Percentiles rank a stretch among this genome's conserved stretches.
These are phyloP conservation scores for Aspergillus chevalieri DNA, from an alignment of 2,329 filamentous ascomycete species.

Conservation along the genomic window DNA sequence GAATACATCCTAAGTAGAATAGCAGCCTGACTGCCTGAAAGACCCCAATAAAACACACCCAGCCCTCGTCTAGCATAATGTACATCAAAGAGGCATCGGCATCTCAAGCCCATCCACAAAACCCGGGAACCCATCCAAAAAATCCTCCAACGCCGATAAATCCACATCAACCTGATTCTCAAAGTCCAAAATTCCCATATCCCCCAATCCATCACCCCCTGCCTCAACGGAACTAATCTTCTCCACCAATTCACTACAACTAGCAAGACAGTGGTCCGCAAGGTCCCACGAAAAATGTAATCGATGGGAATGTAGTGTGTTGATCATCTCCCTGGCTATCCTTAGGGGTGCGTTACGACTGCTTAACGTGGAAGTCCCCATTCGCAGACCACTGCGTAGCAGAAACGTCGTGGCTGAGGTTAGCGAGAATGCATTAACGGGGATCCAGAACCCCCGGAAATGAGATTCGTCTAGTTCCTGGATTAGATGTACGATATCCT, in stretches of 20 bases:
- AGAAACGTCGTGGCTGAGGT: slow-evolving; percentile 47
- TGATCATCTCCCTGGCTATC: slow-evolving; percentile 41
- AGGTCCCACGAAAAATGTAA: slow-evolving; percentile 45
- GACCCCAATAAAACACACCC: too few species aligned
- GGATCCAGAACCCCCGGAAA: slow-evolving; percentile 47
- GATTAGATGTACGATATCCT: slow-evolving; percentile 46
- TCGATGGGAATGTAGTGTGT: slow-evolving; percentile 35
- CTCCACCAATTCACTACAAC: slow-evolving; percentile 45
- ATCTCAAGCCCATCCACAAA: background rate
- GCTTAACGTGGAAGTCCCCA: slow-evolving; percentile 33
- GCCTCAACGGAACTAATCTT: slow-evolving; percentile 21
- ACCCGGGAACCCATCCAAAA: slow-evolving; percentile 1
- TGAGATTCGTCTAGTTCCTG: slow-evolving; percentile 42
- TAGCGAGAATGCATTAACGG: slow-evolving; percentile 44
- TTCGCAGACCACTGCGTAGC: slow-evolving; percentile 44
- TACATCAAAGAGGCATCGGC: too few species aligned
- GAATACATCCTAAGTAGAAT: too few species aligned
- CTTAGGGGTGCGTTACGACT: slow-evolving; percentile 34
- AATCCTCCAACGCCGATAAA: background rate
- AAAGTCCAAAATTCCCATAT: background rate
- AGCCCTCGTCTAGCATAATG: too few species aligned
- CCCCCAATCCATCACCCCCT: background rate
- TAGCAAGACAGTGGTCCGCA: slow-evolving; percentile 45
- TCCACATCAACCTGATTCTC: background rate
- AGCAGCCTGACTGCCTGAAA: too few species aligned